These are phyloP conservation scores for Pseudotsuga menziesii DNA, from an alignment of 75 land plant genomes.

Conservation along the genomic window DNA sequence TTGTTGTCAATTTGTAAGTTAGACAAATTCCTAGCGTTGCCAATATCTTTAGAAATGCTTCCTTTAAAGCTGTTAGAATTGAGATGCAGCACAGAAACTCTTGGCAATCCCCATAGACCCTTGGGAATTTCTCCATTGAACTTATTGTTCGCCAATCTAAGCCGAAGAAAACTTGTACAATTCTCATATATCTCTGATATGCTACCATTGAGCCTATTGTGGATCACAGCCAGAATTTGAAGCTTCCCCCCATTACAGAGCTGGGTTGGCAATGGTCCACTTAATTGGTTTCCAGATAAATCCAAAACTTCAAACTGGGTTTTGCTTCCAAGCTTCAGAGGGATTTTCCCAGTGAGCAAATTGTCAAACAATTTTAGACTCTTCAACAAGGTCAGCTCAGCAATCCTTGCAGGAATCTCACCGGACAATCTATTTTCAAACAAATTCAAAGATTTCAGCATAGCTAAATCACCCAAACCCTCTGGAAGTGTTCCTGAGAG, in stretches of 20 bases:
- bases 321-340: conserved; percentile 11
- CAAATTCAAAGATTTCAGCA: conserved; percentile 11
- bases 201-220: conserved; percentile 27
- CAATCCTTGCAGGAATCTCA: conserved; percentile 18
- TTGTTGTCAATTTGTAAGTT: no score
- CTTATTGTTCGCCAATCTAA: conserved; percentile 24
- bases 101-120: no score
- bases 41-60: conserved; percentile 11
- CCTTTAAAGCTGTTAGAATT: conserved; percentile 8
- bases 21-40: background rate
- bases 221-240: conserved; percentile 16
- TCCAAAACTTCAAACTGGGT: conserved; percentile 21
- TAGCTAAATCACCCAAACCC: background rate
- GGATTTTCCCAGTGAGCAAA: conserved; percentile 18
- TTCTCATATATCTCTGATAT: conserved; percentile 22
- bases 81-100: conserved; percentile 15
- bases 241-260: conserved; percentile 29
- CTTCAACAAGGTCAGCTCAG: conserved; percentile 8
- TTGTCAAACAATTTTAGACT: conserved; percentile 13
- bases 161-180: conserved; percentile 21
- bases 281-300: conserved; percentile 18
- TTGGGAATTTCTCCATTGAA: no score
- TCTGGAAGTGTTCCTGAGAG: conserved; percentile 22
- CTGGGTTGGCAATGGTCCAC: conserved; percentile 25
- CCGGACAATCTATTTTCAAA: conserved; percentile 18